Conservation (phyloP, 768 basidiomycete species). For the Pholiota microspora region DNA sequence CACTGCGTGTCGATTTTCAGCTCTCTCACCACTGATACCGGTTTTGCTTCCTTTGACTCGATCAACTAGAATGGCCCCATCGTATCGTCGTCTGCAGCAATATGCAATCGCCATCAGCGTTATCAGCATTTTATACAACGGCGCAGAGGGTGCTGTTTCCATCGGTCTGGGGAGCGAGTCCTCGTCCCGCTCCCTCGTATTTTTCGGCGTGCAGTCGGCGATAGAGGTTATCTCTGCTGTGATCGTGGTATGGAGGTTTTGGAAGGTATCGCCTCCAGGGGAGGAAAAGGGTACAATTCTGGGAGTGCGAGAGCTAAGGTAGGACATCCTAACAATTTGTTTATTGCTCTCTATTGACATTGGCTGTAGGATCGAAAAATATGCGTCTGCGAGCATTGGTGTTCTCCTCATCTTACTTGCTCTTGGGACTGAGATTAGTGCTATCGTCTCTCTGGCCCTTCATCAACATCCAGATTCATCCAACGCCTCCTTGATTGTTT, state of each 20-base stretch:
- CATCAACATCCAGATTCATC: slow-evolving; percentile 37
- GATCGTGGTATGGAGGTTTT: slow-evolving; percentile 45
- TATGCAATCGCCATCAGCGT: slow-evolving; percentile 38
- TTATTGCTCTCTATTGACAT: too few relatives aligned
- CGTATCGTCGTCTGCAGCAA: slow-evolving; percentile 34
- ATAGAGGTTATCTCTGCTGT: slow-evolving; percentile 44
- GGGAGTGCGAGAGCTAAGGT: slow-evolving; percentile 20
- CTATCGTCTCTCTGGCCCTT: slow-evolving; percentile 31
- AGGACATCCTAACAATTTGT: neutral
- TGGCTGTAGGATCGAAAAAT: too few relatives aligned
- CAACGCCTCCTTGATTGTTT: slow-evolving; percentile 40
- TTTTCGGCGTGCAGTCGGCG: slow-evolving; percentile 47
- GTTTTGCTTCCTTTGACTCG: too few relatives aligned
- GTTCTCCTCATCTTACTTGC: slow-evolving; percentile 25
- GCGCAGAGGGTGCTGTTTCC: slow-evolving; percentile 38
- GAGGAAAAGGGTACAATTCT: slow-evolving; percentile 23
- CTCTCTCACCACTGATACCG: too few relatives aligned
- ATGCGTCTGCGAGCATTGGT: slow-evolving; percentile 31
- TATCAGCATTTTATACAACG: slow-evolving; percentile 34
- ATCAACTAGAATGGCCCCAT: slow-evolving; percentile 9
- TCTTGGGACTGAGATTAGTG: slow-evolving; percentile 33
- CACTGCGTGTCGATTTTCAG: too few relatives aligned
- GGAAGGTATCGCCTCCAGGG: slow-evolving; percentile 28
- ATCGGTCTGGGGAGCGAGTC: slow-evolving; percentile 44
- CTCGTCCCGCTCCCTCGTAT: slow-evolving; percentile 41